A percentile compares a stretch with the other conserved stretches of the same genome.
These are phyloP conservation scores for Cytospora paraplurivora DNA, from an alignment of 2,329 filamentous ascomycete species.

Conservation along the genomic window DNA sequence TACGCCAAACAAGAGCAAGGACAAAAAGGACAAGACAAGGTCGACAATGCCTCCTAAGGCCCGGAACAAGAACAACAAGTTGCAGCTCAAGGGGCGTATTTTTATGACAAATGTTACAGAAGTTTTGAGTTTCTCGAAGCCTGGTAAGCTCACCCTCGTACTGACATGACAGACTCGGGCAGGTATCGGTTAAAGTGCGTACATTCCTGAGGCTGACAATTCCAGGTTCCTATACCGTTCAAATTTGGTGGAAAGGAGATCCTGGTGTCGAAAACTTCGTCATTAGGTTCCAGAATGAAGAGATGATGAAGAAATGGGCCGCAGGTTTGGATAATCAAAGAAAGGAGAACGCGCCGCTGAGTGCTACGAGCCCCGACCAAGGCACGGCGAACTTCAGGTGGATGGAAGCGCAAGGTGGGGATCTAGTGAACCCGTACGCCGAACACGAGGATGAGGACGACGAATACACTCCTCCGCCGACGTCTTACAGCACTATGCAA, in stretches of 20 bases:
- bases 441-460: slow-evolving; percentile 65
- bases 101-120: slow-evolving; percentile 99
- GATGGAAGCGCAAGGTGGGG: slow-evolving; percentile 67
- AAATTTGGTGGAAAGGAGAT: slow-evolving; percentile 98
- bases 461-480: slow-evolving; percentile 40
- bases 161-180: not conserved
- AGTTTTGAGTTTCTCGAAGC: slow-evolving; percentile 82
- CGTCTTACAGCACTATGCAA: slow-evolving; percentile 35
- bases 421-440: slow-evolving; percentile 81
- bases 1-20: slow-evolving; percentile 78
- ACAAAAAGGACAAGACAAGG: slow-evolving; percentile 69
- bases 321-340: slow-evolving; percentile 76
- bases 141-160: slow-evolving; percentile 63
- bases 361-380: slow-evolving; percentile 50
- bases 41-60: slow-evolving; percentile 56
- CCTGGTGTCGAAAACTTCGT: slow-evolving; percentile 95
- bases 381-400: slow-evolving; percentile 76
- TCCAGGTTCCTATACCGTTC: slow-evolving; percentile 85
- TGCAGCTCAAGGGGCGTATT: slow-evolving; percentile 94
- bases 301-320: slow-evolving; percentile 91
- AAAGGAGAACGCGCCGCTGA: slow-evolving; percentile 57
- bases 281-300: slow-evolving; percentile 90
- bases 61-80: slow-evolving; percentile 70
- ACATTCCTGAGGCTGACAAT: slow-evolving; percentile 36
- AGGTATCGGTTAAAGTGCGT: not conserved